A percentile compares a stretch with the other conserved stretches of the same genome.
Evolutionary conservation across 768 basidiomycete species (phyloP).

Genomic region (Pulveroboletus sp.): DNA sequence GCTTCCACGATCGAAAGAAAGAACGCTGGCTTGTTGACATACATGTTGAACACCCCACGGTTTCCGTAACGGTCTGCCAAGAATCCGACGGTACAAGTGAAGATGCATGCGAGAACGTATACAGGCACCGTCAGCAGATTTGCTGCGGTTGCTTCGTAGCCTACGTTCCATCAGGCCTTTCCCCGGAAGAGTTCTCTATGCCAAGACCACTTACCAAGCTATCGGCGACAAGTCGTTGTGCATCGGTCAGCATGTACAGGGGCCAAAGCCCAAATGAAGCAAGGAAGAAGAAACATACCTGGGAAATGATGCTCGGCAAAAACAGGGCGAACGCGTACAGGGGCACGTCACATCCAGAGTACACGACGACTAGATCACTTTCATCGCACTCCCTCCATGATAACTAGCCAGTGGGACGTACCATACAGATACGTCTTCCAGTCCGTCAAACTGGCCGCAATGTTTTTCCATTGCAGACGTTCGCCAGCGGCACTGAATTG

Average conservation of each 20-base stretch:
- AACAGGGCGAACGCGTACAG: slow-evolving; percentile 79
- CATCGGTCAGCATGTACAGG: too few relatives aligned
- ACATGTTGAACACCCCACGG: slow-evolving; percentile 67
- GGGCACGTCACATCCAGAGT: slow-evolving; percentile 58
- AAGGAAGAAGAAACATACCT: slow-evolving; percentile 38
- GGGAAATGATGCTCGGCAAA: slow-evolving; percentile 73
- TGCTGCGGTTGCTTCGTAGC: slow-evolving; percentile 66
- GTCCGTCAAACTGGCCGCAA: slow-evolving; percentile 57
- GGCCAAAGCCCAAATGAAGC: not conserved
- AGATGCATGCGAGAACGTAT: slow-evolving; percentile 63
- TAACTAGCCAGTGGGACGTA: not conserved
- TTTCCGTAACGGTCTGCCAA: slow-evolving; percentile 58
- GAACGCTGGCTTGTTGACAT: slow-evolving; percentile 18
- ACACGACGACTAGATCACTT: slow-evolving; percentile 47
- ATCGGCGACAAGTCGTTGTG: not conserved
- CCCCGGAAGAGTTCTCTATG: not conserved
- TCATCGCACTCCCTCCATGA: not conserved
- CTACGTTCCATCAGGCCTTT: slow-evolving; percentile 28
- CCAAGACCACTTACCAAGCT: slow-evolving; percentile 39
- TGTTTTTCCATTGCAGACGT: slow-evolving; percentile 52
- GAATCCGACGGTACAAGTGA: slow-evolving; percentile 65
- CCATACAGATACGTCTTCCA: slow-evolving; percentile 67
- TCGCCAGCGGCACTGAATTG: slow-evolving; percentile 77
- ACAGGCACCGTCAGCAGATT: slow-evolving; percentile 79
- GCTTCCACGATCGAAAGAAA: too few relatives aligned